Percentiles rank a stretch among this genome's conserved stretches.
Evolutionary conservation across 2,329 filamentous ascomycete genomes (phyloP).

Genomic region (Blastomyces percursus): DNA sequence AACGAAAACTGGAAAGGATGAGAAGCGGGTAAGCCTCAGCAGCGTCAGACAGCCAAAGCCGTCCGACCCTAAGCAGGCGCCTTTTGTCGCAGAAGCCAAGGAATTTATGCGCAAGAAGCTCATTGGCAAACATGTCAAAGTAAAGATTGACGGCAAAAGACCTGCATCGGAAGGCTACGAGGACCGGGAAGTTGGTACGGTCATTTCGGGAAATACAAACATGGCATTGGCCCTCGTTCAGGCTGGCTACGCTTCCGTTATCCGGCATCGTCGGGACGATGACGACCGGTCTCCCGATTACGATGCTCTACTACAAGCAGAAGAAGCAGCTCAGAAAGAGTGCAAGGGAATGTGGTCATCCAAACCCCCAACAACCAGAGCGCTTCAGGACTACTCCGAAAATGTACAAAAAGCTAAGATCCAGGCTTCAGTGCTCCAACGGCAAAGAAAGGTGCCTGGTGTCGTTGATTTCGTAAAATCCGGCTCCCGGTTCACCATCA

Average conservation of each 20-base stretch:
- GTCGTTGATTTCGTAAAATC: slow-evolving; percentile 97
- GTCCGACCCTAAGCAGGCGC: slow-evolving; percentile 73
- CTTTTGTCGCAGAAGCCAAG: slow-evolving; percentile 87
- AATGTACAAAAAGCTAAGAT: slow-evolving; percentile 91
- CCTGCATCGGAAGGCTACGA: slow-evolving; percentile 84
- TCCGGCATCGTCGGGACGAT: slow-evolving; percentile 89
- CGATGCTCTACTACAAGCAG: slow-evolving; percentile 46
- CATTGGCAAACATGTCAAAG: slow-evolving; percentile 90
- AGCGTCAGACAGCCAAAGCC: slow-evolving; percentile 89
- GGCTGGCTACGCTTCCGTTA: slow-evolving; percentile 84
- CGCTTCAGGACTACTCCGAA: slow-evolving; percentile 83
- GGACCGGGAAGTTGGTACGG: slow-evolving; percentile 84
- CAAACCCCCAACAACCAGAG: slow-evolving; percentile 72
- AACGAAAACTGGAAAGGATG: slow-evolving; percentile 62
- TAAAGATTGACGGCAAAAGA: slow-evolving; percentile 81
- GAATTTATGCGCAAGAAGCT: slow-evolving; percentile 88
- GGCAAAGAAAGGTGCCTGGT: slow-evolving; percentile 84
- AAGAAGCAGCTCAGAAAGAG: slow-evolving; percentile 60
- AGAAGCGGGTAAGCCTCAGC: slow-evolving; percentile 86
- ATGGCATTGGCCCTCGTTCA: slow-evolving; percentile 77
- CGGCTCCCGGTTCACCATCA: slow-evolving; percentile 84
- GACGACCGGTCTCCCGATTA: slow-evolving; percentile 90
- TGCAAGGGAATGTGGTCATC: slow-evolving; percentile 92
- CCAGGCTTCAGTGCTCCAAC: slow-evolving; percentile 72
- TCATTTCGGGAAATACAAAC: slow-evolving; percentile 76